Conservation (phyloP, 805 yeast genomes). For the Starmerella roubikii region DNA sequence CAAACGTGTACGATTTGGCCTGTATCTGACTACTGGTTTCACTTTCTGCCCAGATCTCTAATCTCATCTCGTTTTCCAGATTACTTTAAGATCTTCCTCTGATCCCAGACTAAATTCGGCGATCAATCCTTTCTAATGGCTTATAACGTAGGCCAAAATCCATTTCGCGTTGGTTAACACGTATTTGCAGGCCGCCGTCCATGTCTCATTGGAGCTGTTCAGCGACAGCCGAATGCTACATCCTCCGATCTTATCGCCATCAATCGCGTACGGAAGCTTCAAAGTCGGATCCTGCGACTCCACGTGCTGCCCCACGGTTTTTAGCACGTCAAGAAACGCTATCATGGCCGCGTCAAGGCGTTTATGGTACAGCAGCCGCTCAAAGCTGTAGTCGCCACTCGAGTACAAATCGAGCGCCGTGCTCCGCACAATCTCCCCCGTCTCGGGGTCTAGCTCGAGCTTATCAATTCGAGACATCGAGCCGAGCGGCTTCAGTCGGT, state of each 20-base stretch:
- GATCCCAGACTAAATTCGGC: no score
- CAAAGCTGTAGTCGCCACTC: slow-evolving; percentile 59
- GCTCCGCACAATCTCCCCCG: slow-evolving; percentile 27
- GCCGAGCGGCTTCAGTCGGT: slow-evolving; percentile 67
- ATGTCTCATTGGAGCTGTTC: slow-evolving; percentile 50
- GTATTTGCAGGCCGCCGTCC: slow-evolving; percentile 84
- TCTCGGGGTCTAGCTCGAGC: slow-evolving; percentile 29
- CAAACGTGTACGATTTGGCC: no score
- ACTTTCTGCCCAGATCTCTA: no score
- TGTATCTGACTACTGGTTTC: no score
- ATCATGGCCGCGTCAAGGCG: slow-evolving; percentile 72
- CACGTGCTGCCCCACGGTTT: slow-evolving; percentile 35
- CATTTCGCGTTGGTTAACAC: slow-evolving; percentile 70
- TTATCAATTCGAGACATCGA: slow-evolving; percentile 67
- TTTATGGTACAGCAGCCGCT: slow-evolving; percentile 58
- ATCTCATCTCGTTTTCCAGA: no score
- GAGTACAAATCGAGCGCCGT: slow-evolving; percentile 45
- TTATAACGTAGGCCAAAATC: slow-evolving; percentile 51
- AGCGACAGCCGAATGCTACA: slow-evolving; percentile 58
- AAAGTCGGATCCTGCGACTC: slow-evolving; percentile 36
- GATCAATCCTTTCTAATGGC: slow-evolving; percentile 2
- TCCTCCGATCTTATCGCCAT: slow-evolving; percentile 62
- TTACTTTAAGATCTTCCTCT: no score
- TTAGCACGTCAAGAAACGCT: slow-evolving; percentile 51
- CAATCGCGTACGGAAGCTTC: slow-evolving; percentile 63